Evolutionary conservation across 768 basidiomycete genomes (phyloP).

Genomic region (Cantharellus anzutake): DNA sequence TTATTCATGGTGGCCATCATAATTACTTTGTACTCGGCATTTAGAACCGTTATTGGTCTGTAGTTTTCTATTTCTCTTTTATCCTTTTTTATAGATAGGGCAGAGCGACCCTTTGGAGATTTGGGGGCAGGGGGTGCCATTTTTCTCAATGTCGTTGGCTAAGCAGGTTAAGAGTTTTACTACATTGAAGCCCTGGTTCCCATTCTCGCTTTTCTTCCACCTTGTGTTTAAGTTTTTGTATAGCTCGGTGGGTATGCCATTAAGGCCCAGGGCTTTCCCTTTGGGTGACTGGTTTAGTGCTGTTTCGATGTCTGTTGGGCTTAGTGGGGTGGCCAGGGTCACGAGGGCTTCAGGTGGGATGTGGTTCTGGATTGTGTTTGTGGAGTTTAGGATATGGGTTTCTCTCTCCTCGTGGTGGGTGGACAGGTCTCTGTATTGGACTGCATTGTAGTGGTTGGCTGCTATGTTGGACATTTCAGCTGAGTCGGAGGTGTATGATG

Average conservation of each 20-base stretch:
- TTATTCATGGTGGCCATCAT: constrained; percentile 6
- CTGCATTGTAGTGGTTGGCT: neutral
- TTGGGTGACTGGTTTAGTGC: neutral
- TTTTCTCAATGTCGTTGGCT: neutral
- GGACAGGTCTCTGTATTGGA: neutral
- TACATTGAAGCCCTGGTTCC: neutral
- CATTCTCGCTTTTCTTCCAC: neutral
- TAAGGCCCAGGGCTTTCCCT: constrained; percentile 1
- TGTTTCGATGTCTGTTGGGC: neutral
- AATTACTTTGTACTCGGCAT: constrained; percentile 13
- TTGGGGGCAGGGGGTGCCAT: too few relatives aligned
- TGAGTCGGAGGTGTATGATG: neutral
- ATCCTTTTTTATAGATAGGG: constrained; percentile 11
- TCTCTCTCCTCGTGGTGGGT: too few relatives aligned
- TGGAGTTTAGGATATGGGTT: too few relatives aligned
- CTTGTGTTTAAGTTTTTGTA: neutral
- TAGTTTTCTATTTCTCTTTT: constrained; percentile 9
- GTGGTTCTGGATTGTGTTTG: neutral
- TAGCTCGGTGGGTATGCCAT: neutral
- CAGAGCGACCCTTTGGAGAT: constrained; percentile 10
- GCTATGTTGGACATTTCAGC: neutral
- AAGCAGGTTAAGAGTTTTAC: neutral
- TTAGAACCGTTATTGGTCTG: constrained; percentile 12
- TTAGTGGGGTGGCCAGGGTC: neutral
- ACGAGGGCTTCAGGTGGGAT: neutral